Percentiles rank a stretch among this genome's conserved stretches.
Evolutionary conservation across 148 eudicot genomes (phyloP).

Genomic region (Rhododendron vialii): DNA sequence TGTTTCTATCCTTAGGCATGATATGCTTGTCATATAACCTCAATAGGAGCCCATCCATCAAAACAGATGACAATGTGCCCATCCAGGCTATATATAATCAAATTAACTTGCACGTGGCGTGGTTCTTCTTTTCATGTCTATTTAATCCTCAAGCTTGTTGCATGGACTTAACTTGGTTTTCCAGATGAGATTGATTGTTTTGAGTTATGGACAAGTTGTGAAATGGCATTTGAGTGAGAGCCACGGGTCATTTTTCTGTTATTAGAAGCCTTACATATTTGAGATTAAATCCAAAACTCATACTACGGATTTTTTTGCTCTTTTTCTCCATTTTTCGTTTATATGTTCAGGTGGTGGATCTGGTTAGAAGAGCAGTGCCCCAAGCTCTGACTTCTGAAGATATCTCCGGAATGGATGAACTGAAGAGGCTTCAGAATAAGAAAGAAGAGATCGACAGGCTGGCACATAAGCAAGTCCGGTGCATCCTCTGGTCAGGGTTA

Average conservation of each 20-base stretch:
- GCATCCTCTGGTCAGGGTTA: slow-evolving; percentile 78
- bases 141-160: not conserved
- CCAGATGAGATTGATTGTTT: not conserved
- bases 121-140: not conserved
- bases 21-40: not conserved
- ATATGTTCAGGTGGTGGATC: slow-evolving; percentile 68
- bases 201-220: not conserved
- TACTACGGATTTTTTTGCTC: not conserved
- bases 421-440: slow-evolving; percentile 51
- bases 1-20: too few relatives aligned
- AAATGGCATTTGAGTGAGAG: not conserved
- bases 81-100: not conserved
- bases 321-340: not conserved
- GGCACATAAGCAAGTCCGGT: slow-evolving; percentile 81
- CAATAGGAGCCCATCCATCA: not conserved
- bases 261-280: not conserved
- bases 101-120: not conserved
- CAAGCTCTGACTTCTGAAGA: slow-evolving; percentile 75
- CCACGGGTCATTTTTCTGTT: not conserved
- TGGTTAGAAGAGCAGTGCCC: slow-evolving; percentile 79
- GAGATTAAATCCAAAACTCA: not conserved
- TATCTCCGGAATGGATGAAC: slow-evolving; percentile 70
- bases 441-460: slow-evolving; percentile 66
- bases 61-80: not conserved
- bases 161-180: not conserved